phyloP scores from a whole-genome alignment of 75 land plant species.

The Pseudotsuga menziesii region DNA sequence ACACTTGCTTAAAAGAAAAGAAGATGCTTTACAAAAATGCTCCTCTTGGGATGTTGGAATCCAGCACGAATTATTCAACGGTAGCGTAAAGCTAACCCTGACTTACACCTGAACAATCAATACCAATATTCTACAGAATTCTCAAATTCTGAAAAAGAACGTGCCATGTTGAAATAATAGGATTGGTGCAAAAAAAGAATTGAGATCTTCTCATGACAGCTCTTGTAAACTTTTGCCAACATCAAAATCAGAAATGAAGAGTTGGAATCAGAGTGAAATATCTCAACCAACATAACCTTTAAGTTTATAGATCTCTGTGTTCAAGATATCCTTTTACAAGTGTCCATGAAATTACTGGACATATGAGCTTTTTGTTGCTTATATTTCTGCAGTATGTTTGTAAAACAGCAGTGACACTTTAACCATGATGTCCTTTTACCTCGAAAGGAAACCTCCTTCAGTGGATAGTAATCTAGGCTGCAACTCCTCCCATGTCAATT shows the following conservation, averaged over 20 bases:
- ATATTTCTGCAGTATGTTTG: neutral
- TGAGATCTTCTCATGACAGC: neutral
- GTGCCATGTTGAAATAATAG: neutral
- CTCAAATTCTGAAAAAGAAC: neutral
- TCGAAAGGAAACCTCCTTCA: conserved; percentile 10
- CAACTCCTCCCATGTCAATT: conserved; percentile 24
- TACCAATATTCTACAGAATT: conserved; percentile 3
- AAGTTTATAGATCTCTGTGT: neutral
- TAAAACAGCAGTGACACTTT: neutral
- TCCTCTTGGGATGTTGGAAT: neutral
- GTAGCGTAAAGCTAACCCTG: neutral
- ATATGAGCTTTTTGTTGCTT: neutral
- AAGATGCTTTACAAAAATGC: conserved; percentile 9
- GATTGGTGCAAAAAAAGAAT: neutral
- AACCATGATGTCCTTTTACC: neutral
- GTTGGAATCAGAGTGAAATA: neutral
- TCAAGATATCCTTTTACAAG: neutral
- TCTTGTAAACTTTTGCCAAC: neutral
- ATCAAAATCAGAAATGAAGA: no score
- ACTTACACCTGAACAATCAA: conserved; percentile 1
- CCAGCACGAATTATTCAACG: neutral
- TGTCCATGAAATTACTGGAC: neutral
- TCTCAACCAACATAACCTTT: neutral
- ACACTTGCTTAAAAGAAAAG: neutral
- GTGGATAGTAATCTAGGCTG: conserved; percentile 11